Evolutionary conservation across 2,329 filamentous ascomycete species (phyloP), one percentile per base, ranked within the genome.

Genomic region (Colletotrichum orbiculare): DNA sequence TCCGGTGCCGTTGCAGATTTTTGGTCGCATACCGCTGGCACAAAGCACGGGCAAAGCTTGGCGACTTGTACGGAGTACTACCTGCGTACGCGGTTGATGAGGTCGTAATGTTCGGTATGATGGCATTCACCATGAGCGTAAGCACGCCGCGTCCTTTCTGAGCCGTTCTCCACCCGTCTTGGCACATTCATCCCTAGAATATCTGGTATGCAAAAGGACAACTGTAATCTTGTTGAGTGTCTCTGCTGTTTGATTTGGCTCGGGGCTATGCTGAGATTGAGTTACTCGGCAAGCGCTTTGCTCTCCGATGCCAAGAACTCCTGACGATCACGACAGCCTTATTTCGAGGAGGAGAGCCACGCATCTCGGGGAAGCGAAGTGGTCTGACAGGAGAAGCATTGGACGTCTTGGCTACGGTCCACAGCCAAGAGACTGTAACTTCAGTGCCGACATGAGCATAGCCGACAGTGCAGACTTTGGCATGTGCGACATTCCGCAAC

Each of bases 201-300:
- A 25, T 25, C 25, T 25, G 1, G 25, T 25, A 25, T 25, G 25
- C 25, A 25, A 25, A 25, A 25, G 25, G 25, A 25, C 25, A 4
- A 25, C 42, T 15, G 4, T 9, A 25, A 9, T 34, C 12, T 33
- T 15, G 33, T 39, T 46, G 15, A 34, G 34, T 55, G 45, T 47
- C 41, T 55, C 43, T 48, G n/a, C n/a, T 39, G 41, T 42, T 55
- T 33, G 41, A 52, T 38, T 62, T 46, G 46, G 47, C 58, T 47
- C n/a, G 38, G 34, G 46, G 33, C 47, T 43, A 37, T 47, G 25
- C 41, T 33, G 61, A 43, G 35, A 38, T 55, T 46, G 43, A 62
- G 62, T 65, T 53, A 58, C 57, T 56, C 46, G 47, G 46, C 62
- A 52, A 46, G 52, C 53, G 62, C 62, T 65, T 65, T 65, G 62